phyloP scores from a whole-genome alignment of 2,329 filamentous ascomycete species.

The Ceratocystis alfenasii region DNA sequence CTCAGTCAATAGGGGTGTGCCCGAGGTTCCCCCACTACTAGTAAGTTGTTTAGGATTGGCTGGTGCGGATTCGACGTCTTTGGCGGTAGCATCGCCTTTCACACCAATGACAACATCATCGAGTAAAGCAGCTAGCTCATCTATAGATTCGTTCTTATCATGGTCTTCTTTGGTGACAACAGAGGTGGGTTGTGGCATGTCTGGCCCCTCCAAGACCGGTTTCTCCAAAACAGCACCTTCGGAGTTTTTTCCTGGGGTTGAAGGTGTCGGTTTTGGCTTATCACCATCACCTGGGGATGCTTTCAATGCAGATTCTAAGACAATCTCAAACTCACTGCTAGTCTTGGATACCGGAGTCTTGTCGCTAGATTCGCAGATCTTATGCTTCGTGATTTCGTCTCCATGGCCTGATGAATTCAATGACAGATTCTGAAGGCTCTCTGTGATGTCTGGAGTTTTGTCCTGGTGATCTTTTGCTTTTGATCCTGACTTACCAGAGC shows the following conservation, averaged over 20 bases:
- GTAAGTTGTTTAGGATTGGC: not conserved
- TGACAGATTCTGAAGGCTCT: slow-evolving; percentile 11
- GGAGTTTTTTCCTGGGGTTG: not conserved
- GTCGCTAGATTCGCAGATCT: not conserved
- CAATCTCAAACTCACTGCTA: not conserved
- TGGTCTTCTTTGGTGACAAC: not conserved
- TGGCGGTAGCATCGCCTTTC: not conserved
- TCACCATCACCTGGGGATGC: not conserved
- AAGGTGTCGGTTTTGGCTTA: not conserved
- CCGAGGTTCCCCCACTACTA: not conserved
- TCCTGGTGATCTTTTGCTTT: not conserved
- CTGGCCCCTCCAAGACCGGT: not conserved
- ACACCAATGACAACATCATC: not conserved
- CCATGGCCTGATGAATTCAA: not conserved
- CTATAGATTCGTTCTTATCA: not conserved
- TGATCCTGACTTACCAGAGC: not conserved
- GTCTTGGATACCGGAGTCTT: not conserved
- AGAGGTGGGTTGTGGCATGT: not conserved
- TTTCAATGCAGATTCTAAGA: not conserved
- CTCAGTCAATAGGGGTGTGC: not conserved
- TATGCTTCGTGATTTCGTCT: not conserved
- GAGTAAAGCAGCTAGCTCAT: not conserved
- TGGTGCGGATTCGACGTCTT: not conserved
- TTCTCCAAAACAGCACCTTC: not conserved
- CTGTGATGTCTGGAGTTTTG: slow-evolving; percentile 1